Evolutionary conservation across 495 filamentous ascomycete species (phyloP), one percentile per base, ranked within the genome.

Genomic region (Neurospora sp.): DNA sequence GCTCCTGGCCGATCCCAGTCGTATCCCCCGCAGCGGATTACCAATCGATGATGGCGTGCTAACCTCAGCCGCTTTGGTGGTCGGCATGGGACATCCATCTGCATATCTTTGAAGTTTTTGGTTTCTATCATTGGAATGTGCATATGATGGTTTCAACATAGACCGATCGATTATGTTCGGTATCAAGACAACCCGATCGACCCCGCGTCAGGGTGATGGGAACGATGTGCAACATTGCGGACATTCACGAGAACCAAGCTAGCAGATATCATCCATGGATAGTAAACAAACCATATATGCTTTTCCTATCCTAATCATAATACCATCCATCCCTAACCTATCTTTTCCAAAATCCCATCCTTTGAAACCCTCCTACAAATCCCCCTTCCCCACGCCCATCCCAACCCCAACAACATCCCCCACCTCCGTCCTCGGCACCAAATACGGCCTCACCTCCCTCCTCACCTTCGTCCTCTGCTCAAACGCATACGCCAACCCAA

Each of bases 401-500:
- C 48, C 48, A 14, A 59, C 4, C 10, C 70, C 38, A 6, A 74
- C 78, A 4, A 79, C 73, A 74, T 89, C 83, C 10, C 48, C 77
- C 71, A 90, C 75, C 76, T 86, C 83, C 16, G 83, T 83, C 70
- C 77, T 79, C 4, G 88, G 86, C 76, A 82, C 77, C 18, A 90
- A 69, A 70, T 85, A 85, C 40, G 87, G 87, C 76, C 79, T 76
- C 1, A 88, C 78, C 48, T 81, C 79, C 69, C 83, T 74, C 69
- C 88, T 76, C 5, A 85, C 82, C 80, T 78, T 80, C n/a, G 88
- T 91, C 73, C 84, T 80, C 79, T 92, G 90, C 82, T 92, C 90
- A 80, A 86, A 92, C 23, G 89, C 90, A 81, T 90, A 92, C 39
- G 89, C 90, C 79, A 87, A 85, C n/a, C 86, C 88, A 70, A 92